phyloP scores from a whole-genome alignment of 75 land plant species.

The Sequoia sempervirens region DNA sequence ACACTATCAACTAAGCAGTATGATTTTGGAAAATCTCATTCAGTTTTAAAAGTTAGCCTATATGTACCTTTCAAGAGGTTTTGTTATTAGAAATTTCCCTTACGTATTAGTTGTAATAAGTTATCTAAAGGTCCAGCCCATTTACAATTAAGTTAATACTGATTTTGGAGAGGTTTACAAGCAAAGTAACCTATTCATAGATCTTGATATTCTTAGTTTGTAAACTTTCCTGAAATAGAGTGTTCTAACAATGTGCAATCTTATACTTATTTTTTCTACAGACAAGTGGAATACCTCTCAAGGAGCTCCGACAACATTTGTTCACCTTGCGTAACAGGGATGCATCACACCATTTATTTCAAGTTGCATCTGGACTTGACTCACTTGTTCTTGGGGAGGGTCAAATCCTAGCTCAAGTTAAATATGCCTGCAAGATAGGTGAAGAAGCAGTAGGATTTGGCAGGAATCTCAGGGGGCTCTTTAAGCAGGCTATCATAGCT shows the following conservation, averaged over 20 bases:
- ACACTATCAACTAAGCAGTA: too few species aligned
- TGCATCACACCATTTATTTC: slow-evolving; percentile 87
- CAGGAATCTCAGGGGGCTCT: slow-evolving; percentile 73
- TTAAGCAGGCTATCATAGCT: slow-evolving; percentile 86
- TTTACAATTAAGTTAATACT: not conserved
- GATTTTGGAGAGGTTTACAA: too few species aligned
- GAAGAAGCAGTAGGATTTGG: slow-evolving; percentile 79
- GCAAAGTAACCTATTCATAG: too few species aligned
- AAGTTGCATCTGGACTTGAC: slow-evolving; percentile 86
- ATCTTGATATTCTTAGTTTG: not conserved
- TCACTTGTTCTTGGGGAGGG: slow-evolving; percentile 92
- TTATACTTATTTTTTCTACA: slow-evolving; percentile 17
- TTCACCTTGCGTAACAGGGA: slow-evolving; percentile 77
- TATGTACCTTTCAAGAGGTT: too few species aligned
- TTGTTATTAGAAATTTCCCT: too few species aligned
- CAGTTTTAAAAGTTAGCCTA: too few species aligned
- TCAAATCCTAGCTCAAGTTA: slow-evolving; percentile 90
- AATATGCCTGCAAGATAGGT: slow-evolving; percentile 76
- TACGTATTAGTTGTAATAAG: too few species aligned
- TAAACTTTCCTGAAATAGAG: not conserved
- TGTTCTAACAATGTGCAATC: too few species aligned
- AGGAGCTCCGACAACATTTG: slow-evolving; percentile 63
- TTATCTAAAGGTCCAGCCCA: too few species aligned
- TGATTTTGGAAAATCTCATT: too few species aligned
- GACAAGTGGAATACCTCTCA: slow-evolving; percentile 79